Base-by-base conservation (phyloP, 768 basidiomycete species). In the Boletus speciosus region DNA sequence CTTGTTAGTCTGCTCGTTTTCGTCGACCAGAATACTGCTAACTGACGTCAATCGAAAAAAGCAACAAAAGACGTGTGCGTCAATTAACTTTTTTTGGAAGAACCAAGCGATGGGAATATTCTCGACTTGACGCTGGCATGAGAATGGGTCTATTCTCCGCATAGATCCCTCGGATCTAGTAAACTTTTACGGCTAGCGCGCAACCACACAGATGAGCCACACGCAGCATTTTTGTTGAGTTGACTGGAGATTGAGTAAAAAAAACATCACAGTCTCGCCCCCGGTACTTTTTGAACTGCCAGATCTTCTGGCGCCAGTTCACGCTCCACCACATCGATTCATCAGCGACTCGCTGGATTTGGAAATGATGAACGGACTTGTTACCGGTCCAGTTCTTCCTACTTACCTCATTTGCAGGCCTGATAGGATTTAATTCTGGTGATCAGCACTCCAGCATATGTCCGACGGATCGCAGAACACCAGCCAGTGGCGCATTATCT, bases 101-200 rank as follows among this genome's bases (percentile, higher is more conserved):
- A 37, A 43, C 7, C 42, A 36, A 57, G 47, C 49, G 51, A 39
- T 62, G 56, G 36, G 47, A 63, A 52, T 10, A 11, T 52, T 54
- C 47, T 27, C 38, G 8, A 29, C 36, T 46, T 43, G 29, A 40
- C 54, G 53, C 52, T 37, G 7, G 29, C 54, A 54, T 62, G 63
- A 46, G 52, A 56, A 47, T 32, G 46, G 25, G 2, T 25, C n/a
- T 14, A 39, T 49, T 31, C 36, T 35, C 51, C 45, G 34, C 21
- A 34, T 39, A 37, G 32, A 51, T 25, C 16, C 38, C 56, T 49
- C 54, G 62, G 59, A 47, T 35, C 48, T 45, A 47, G 4, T 9
- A n/a, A 16, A 21, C 44, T 51, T 35, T 31, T 42, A 27, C 40
- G 27, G 25, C 12, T 50, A 51, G 25, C n/a, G 42, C 29, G 38